Base-by-base conservation (phyloP, 345 rosid species). In the Triadica sebifera region DNA sequence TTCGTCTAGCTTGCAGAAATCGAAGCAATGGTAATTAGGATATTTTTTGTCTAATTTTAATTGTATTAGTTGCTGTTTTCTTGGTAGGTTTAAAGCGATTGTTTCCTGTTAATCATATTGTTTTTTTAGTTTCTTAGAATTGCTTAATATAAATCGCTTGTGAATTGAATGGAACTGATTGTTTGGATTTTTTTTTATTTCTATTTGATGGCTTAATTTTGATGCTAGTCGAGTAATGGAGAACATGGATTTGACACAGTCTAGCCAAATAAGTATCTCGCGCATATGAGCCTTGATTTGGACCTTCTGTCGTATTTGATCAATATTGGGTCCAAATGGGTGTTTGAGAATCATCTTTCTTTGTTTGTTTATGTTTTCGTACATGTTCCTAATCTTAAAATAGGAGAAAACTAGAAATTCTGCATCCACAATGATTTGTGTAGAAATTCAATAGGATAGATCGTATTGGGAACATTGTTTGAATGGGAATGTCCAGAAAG, bases 1-100 rank as follows among this genome's bases (percentile, higher is more conserved):
- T 86, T 78, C 85, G 87, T 83, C 87, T n/a, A 81, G 72, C 81
- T 86, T 69, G 90, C 82, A 52, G 90, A 88, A 50, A 84, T 85
- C 73, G 86, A 87, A 63, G 88, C 84, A 29, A 87, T 90, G 91
- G 91, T 90, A 84, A 67, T 55, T 15, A 25, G 17, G n/a, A 11
- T 15, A 3, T 43, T 60, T 47, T 38, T 38, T 43, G 1, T 53
- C 12, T 10, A 20, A 4, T 47, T 75, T 25, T 59, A 16, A 15
- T 19, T 24, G 8, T 8, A 20, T 57, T n/a, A 6, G 2, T 15
- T 20, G 38, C 49, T 12, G 22, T 57, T 64, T 55, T 17, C 43
- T 64, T 38, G 5, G 34, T 45, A 29, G 37, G 57, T 12, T 20
- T 25, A 12, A 39, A 22, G 16, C 17, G 45, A 74, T 65, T 24